Conservation (phyloP, 768 basidiomycete species). For the Tylopilus sp. region DNA sequence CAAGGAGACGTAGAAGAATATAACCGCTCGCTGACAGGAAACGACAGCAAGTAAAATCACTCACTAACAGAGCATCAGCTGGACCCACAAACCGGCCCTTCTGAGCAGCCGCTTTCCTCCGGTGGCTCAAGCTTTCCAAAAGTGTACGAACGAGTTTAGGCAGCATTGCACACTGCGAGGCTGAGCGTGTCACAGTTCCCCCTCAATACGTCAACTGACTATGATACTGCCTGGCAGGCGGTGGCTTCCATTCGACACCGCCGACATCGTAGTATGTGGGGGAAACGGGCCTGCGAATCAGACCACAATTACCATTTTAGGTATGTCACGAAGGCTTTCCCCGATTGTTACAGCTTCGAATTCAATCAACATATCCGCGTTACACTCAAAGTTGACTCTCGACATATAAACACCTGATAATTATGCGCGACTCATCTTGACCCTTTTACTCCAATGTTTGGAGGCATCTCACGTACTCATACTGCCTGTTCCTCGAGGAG, state of each 20-base stretch:
- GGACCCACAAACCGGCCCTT: conserved; percentile 22
- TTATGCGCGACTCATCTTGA: too few relatives aligned
- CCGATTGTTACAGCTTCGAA: too few relatives aligned
- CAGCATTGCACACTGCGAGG: conserved; percentile 5
- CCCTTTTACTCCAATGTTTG: too few relatives aligned
- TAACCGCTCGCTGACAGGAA: not conserved
- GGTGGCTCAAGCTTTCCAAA: conserved; percentile 18
- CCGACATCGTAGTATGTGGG: too few relatives aligned
- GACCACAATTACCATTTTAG: too few relatives aligned
- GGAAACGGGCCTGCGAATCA: too few relatives aligned
- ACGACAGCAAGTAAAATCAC: not conserved
- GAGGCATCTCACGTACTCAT: not conserved
- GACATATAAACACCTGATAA: too few relatives aligned
- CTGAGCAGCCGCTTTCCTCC: conserved; percentile 5
- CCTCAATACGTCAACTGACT: not conserved
- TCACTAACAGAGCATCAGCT: not conserved
- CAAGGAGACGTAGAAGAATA: not conserved
- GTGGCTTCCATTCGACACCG: too few relatives aligned
- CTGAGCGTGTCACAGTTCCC: not conserved
- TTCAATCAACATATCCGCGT: too few relatives aligned
- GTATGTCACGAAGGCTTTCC: too few relatives aligned
- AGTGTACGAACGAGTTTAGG: conserved; percentile 4
- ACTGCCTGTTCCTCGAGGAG: conserved; percentile 3
- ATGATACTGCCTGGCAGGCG: too few relatives aligned
- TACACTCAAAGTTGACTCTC: too few relatives aligned